Evolutionary conservation across 2,329 filamentous ascomycete species (phyloP).

Genomic region (Neofusicoccum sp.): DNA sequence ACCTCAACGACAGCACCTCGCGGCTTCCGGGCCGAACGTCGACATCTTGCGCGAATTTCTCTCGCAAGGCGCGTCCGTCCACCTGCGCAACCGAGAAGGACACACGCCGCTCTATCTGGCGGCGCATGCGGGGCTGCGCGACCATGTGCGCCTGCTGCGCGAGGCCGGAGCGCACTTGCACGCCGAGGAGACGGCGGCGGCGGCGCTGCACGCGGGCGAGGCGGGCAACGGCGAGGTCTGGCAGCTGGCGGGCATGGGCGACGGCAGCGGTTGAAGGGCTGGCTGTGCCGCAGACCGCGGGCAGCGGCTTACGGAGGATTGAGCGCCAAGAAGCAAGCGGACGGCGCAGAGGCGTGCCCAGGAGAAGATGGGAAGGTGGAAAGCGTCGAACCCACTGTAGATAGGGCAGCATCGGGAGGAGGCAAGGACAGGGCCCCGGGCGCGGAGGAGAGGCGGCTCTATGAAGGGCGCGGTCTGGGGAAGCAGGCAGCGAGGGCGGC

Average conservation of each 20-base stretch:
- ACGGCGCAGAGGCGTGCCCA: not conserved
- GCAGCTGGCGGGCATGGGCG: conserved; percentile 24
- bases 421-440: not conserved
- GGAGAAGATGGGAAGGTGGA: conserved; percentile 5
- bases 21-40: conserved; percentile 55
- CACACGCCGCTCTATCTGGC: conserved; percentile 60
- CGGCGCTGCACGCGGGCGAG: conserved; percentile 43
- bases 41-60: conserved; percentile 57
- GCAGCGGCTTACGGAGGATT: conserved; percentile 1
- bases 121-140: conserved; percentile 54
- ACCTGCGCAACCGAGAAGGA: conserved; percentile 57
- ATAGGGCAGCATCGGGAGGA: not conserved
- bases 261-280: conserved; percentile 8
- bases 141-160: conserved; percentile 55
- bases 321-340: not conserved
- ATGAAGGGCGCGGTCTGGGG: not conserved
- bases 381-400: conserved; percentile 8
- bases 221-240: conserved; percentile 36
- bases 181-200: conserved; percentile 54
- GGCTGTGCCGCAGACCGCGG: not conserved
- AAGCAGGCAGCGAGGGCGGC: not conserved
- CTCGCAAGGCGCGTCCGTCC: conserved; percentile 57
- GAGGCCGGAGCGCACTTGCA: conserved; percentile 60
- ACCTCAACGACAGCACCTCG: conserved; percentile 49
- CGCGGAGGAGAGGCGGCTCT: conserved; percentile 11